These are phyloP conservation scores for Pythium dissimile DNA, from an alignment of 352 stramenopile genomes.

Conservation along the genomic window DNA sequence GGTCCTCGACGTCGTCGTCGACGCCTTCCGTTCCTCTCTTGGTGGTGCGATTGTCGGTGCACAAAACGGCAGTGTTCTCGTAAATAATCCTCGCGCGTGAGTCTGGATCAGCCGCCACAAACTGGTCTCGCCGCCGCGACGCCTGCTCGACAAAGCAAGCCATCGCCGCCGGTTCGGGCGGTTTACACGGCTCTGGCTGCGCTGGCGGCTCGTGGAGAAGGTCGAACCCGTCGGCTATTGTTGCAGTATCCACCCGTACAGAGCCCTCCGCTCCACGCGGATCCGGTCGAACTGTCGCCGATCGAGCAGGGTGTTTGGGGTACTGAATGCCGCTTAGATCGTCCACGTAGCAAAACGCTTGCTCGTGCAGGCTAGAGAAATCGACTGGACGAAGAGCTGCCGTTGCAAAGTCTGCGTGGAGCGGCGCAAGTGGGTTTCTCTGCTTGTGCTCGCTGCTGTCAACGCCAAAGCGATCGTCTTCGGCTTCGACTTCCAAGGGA, in stretches of 20 bases:
- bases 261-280: background rate
- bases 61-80: slow-evolving; percentile 32
- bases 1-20: background rate
- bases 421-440: background rate
- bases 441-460: background rate
- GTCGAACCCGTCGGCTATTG: slow-evolving; percentile 4
- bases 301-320: slow-evolving; percentile 28
- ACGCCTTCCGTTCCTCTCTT: background rate
- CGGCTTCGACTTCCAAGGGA: background rate
- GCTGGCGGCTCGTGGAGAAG: slow-evolving; percentile 13
- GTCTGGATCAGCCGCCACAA: slow-evolving; percentile 33
- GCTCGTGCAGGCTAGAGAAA: slow-evolving; percentile 27
- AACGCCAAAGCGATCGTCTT: background rate
- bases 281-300: background rate
- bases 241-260: background rate
- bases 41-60: background rate
- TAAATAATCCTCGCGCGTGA: slow-evolving; percentile 50
- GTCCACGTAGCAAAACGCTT: slow-evolving; percentile 28
- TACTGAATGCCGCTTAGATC: slow-evolving; percentile 24
- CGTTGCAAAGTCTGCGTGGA: background rate
- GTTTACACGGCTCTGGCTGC: slow-evolving; percentile 21
- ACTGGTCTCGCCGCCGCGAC: slow-evolving; percentile 20
- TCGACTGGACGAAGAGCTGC: background rate
- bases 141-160: slow-evolving; percentile 29
- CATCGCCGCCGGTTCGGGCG: slow-evolving; percentile 9